phyloP scores from a whole-genome alignment of 805 yeast genomes.

The Nakazawaea pomicola region DNA sequence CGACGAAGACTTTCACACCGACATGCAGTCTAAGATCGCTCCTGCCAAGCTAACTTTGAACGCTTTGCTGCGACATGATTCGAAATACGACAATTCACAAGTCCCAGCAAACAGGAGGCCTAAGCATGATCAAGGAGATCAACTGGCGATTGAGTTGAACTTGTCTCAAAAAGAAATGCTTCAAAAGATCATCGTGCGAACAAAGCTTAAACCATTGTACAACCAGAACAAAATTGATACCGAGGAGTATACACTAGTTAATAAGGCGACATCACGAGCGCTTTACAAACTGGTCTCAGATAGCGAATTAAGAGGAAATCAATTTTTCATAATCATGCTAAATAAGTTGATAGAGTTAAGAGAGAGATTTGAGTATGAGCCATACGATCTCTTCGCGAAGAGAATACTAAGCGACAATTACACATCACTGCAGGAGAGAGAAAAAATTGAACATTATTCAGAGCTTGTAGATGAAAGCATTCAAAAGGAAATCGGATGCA shows the following conservation, averaged over 20 bases:
- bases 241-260: conserved; percentile 47
- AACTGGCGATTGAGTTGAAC: too few relatives aligned
- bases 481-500: not conserved
- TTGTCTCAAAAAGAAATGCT: conserved; percentile 47
- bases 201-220: conserved; percentile 45
- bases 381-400: conserved; percentile 17
- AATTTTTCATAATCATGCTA: conserved; percentile 14
- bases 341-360: conserved; percentile 24
- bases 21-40: not conserved
- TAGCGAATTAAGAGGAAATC: conserved; percentile 1
- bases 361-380: conserved; percentile 22
- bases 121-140: too few relatives aligned
- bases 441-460: not conserved
- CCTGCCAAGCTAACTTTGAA: conserved; percentile 15
- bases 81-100: not conserved
- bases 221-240: conserved; percentile 26
- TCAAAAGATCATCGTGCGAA: conserved; percentile 52
- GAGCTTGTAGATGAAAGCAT: conserved; percentile 1
- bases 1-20: conserved; percentile 1
- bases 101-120: too few relatives aligned
- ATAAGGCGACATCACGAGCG: conserved; percentile 56
- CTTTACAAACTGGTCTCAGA: conserved; percentile 35
- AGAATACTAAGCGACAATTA: conserved; percentile 9
- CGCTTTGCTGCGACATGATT: conserved; percentile 17
- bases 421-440: conserved; percentile 5